These are phyloP conservation scores for Sisymbrium altissimum DNA, from an alignment of 345 rosid species.

Conservation along the genomic window DNA sequence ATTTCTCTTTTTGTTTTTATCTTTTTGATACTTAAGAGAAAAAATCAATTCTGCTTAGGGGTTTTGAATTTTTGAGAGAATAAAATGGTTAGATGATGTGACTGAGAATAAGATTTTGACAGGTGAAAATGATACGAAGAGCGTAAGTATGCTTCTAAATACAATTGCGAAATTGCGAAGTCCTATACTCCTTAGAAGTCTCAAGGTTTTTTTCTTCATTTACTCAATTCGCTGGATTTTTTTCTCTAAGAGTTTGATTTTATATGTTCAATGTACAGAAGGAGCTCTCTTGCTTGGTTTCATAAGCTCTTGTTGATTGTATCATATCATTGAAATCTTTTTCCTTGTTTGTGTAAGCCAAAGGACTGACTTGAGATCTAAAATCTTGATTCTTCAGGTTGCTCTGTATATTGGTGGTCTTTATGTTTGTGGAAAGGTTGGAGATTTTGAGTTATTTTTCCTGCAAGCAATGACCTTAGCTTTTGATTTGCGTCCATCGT, in stretches of 20 bases:
- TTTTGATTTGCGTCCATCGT: constrained; percentile 4
- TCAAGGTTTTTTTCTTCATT: constrained; percentile 62
- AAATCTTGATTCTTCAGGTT: constrained; percentile 56
- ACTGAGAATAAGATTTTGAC: constrained; percentile 47
- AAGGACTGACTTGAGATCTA: constrained; percentile 9
- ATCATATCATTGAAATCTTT: neutral
- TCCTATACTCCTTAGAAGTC: constrained; percentile 69
- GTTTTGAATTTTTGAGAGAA: neutral
- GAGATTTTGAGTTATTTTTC: neutral
- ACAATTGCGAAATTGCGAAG: constrained; percentile 59
- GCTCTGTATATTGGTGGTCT: constrained; percentile 69
- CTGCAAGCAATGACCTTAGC: neutral
- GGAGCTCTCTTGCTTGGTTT: constrained; percentile 5
- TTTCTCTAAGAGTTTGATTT: neutral
- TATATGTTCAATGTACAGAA: neutral
- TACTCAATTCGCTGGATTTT: neutral
- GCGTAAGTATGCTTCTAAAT: constrained; percentile 37
- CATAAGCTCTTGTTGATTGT: neutral
- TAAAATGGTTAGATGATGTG: constrained; percentile 5
- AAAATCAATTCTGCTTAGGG: neutral
- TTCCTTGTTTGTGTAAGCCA: neutral
- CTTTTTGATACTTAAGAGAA: neutral
- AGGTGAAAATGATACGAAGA: constrained; percentile 51
- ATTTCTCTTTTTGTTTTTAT: neutral
- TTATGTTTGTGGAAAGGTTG: constrained; percentile 83